Evolutionary conservation across 2,329 filamentous ascomycete genomes (phyloP).

Genomic region (Macrophomina pseudophaseolina): DNA sequence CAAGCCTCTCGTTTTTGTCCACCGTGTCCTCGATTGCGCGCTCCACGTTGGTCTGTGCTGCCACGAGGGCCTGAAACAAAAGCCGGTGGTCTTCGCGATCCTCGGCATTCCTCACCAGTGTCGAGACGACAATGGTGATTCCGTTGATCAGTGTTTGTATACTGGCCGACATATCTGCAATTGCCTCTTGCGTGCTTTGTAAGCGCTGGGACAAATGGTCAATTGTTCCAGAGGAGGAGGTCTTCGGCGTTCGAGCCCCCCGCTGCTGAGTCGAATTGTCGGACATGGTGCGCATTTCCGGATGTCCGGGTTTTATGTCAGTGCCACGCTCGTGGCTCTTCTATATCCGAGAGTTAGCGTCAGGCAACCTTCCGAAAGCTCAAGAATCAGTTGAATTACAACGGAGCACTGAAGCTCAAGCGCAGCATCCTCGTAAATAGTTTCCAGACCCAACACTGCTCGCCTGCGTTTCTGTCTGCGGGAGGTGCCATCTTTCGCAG

Average conservation of each 20-base stretch:
- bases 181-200: background rate
- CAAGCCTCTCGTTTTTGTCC: background rate
- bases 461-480: background rate
- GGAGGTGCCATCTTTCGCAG: background rate
- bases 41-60: background rate
- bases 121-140: background rate
- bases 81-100: background rate
- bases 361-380: background rate
- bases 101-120: background rate
- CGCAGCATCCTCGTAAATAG: background rate
- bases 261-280: background rate
- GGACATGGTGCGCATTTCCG: background rate
- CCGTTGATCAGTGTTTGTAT: background rate
- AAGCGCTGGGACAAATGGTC: background rate
- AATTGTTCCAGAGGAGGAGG: background rate
- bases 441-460: background rate
- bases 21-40: background rate
- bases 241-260: background rate
- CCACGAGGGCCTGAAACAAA: background rate
- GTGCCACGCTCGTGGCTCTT: background rate
- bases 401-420: background rate
- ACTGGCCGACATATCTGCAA: background rate
- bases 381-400: background rate
- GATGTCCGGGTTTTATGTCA: background rate
- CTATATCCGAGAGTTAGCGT: background rate